Percentiles rank a stretch among this genome's conserved stretches.
Evolutionary conservation across 2,329 filamentous ascomycete species (phyloP).

Genomic region (Stemphylium beticola): DNA sequence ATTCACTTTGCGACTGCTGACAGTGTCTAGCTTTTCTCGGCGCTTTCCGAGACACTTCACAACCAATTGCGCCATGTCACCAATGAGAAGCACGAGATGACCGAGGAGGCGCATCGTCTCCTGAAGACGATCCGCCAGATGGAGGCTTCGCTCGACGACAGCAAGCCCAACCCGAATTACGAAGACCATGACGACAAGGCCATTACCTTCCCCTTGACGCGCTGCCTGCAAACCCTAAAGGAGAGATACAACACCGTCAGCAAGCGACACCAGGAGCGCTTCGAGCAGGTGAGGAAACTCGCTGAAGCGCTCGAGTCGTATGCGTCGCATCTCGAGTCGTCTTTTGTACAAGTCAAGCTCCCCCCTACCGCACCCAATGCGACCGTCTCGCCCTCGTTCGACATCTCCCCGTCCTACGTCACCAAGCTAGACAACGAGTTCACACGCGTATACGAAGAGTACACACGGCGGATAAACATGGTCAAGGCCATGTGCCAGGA

Average conservation of each 20-base stretch:
- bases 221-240: constrained; percentile 79
- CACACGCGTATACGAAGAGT: constrained; percentile 94
- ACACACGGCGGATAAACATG: constrained; percentile 77
- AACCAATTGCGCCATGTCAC: constrained; percentile 87
- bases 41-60: constrained; percentile 88
- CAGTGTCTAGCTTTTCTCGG: constrained; percentile 75
- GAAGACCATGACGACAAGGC: constrained; percentile 66
- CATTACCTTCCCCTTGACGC: constrained; percentile 81
- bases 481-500: constrained; percentile 80
- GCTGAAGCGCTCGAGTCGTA: constrained; percentile 94
- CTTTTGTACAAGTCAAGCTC: constrained; percentile 83
- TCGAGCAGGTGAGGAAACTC: constrained; percentile 95
- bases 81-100: constrained; percentile 85
- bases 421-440: constrained; percentile 88
- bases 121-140: constrained; percentile 90
- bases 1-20: constrained; percentile 4
- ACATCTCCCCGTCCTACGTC: constrained; percentile 90
- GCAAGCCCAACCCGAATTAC: constrained; percentile 68
- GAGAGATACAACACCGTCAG: constrained; percentile 84
- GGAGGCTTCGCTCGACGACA: constrained; percentile 86
- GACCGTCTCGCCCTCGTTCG: constrained; percentile 80
- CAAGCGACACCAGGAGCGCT: constrained; percentile 86
- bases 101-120: constrained; percentile 86
- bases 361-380: constrained; percentile 81
- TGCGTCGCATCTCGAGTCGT: constrained; percentile 89